Evolutionary conservation across 768 basidiomycete species (phyloP).

Genomic region (Podaxis sp.): DNA sequence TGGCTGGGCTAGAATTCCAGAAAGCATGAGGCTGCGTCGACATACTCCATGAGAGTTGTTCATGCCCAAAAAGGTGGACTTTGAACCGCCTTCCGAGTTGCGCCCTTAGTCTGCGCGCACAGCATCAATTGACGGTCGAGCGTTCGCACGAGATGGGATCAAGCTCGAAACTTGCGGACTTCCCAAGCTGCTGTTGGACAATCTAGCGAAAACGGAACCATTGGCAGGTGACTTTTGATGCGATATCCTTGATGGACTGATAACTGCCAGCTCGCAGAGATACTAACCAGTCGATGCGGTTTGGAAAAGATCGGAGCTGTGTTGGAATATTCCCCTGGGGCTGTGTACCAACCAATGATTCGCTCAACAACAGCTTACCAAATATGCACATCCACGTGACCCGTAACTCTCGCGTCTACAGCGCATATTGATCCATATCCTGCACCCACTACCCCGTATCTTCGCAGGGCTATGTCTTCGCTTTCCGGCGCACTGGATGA

Average conservation of each 20-base stretch:
- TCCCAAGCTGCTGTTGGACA: slow-evolving; percentile 7
- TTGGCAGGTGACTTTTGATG: slow-evolving; percentile 15
- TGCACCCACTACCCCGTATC: not conserved
- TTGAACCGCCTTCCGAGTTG: slow-evolving; percentile 11
- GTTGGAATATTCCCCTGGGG: not conserved
- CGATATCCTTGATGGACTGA: slow-evolving; percentile 8
- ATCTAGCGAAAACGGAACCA: not conserved
- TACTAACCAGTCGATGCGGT: slow-evolving; percentile 9
- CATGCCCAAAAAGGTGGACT: slow-evolving; percentile 8
- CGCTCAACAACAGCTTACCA: not conserved
- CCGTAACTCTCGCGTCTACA: slow-evolving; percentile 1
- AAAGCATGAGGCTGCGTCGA: slow-evolving; percentile 14
- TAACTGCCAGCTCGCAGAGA: slow-evolving; percentile 4
- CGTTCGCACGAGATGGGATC: slow-evolving; percentile 11
- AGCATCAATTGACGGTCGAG: slow-evolving; percentile 1
- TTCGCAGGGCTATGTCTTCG: slow-evolving; percentile 48
- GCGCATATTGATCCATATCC: slow-evolving; percentile 11
- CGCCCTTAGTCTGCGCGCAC: slow-evolving; percentile 8
- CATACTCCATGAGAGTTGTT: slow-evolving; percentile 5
- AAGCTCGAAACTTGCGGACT: not conserved
- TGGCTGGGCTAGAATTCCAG: slow-evolving; percentile 13
- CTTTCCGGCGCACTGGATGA: slow-evolving; percentile 57
- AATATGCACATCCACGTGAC: slow-evolving; percentile 3
- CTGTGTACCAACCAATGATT: not conserved
- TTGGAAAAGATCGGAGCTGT: not conserved